phyloP scores from a whole-genome alignment of 2,329 filamentous ascomycete species.

The Exserohilum turcica region DNA sequence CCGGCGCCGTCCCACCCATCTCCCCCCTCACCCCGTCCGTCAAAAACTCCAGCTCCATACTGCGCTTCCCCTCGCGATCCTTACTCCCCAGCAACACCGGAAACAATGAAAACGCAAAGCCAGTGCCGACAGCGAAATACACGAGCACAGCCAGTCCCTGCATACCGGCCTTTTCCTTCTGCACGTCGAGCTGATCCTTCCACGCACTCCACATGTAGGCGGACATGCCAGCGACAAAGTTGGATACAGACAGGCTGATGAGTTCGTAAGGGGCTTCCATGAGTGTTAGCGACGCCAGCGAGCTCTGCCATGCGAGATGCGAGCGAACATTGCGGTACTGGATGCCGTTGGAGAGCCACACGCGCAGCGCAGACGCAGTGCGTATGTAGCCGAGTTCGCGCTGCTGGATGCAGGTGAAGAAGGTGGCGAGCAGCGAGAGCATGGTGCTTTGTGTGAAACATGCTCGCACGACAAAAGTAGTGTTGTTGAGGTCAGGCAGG shows the following conservation, averaged over 20 bases:
- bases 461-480: slow-evolving; percentile 15
- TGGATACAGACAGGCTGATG: slow-evolving; percentile 18
- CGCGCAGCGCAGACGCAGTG: slow-evolving; percentile 11
- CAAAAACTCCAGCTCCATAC: background rate
- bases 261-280: slow-evolving; percentile 27
- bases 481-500: slow-evolving; percentile 13
- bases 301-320: slow-evolving; percentile 15
- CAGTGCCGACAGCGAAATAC: slow-evolving; percentile 13
- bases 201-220: slow-evolving; percentile 23
- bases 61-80: background rate
- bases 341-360: slow-evolving; percentile 25
- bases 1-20: background rate
- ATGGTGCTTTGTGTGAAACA: slow-evolving; percentile 17
- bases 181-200: slow-evolving; percentile 4
- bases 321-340: slow-evolving; percentile 5
- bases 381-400: slow-evolving; percentile 18
- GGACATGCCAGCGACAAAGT: slow-evolving; percentile 21
- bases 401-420: slow-evolving; percentile 28
- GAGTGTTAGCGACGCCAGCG: slow-evolving; percentile 18
- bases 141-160: slow-evolving; percentile 5
- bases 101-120: slow-evolving; percentile 16
- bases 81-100: slow-evolving; percentile 13
- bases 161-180: slow-evolving; percentile 1
- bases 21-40: background rate
- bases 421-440: slow-evolving; percentile 22